Evolutionary conservation across 2,329 filamentous ascomycete species (phyloP), one percentile per base, ranked within the genome.

Genomic region (Aspergillus hortae): DNA sequence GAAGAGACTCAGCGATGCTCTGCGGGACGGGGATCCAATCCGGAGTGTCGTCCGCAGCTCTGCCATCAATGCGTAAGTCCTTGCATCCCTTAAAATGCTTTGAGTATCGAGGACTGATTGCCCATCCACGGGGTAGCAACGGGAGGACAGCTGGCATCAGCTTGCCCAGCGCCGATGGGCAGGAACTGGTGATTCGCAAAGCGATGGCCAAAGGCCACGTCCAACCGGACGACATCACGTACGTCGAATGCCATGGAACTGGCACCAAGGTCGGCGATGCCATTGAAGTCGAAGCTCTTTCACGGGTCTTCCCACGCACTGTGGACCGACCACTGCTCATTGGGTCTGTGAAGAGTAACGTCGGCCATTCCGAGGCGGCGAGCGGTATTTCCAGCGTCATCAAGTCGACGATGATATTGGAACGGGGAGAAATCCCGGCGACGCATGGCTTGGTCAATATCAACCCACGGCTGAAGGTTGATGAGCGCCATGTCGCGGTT

Each of bases 191-290:
- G 10, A 76, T 78, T 40, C 61, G 65, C 4, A 54, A 61, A 6
- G 67, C 67, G 0, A 77, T 77, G 55, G 48, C 58, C 14, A 56
- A 62, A 12, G 71, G 72, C 14, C 65, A 68, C 1, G 61, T 77
- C 1, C 66, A 73, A 45, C 59, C 60, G 2, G 41, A 53, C 0
- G 38, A 51, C 4, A 59, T 60, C 15, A 57, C 57, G 0, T 77
- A 69, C 53, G 70, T 77, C 6, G 72, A 77, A 49, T 67, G 67
- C 1, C 75, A 77, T 49, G 74, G 74, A 15, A 77, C 76, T 0
- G 75, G 74, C 4, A 72, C 69, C 0, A 58, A 56, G 4, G 66
- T 64, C 17, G 70, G 70, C 12, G 69, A 71, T 50, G 67, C 66
- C 0, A 47, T 63, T 1, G 70, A 72, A 52, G 33, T 57, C 2